Conservation (phyloP, 2,329 filamentous ascomycete genomes). For the Beauveria bassiana region DNA sequence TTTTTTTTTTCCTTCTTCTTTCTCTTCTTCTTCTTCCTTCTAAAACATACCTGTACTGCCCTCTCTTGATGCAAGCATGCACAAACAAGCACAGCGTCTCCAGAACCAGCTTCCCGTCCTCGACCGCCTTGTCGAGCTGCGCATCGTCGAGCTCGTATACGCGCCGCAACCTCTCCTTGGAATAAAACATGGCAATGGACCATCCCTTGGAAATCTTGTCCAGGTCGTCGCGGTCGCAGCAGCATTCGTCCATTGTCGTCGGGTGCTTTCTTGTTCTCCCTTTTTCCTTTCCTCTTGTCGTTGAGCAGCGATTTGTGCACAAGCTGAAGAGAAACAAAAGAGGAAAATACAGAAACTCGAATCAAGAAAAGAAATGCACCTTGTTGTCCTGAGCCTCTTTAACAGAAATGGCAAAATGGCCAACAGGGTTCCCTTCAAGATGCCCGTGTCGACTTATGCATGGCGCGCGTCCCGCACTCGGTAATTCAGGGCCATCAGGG, state of each 20-base stretch:
- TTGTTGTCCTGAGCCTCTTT: neutral
- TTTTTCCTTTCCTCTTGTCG: neutral
- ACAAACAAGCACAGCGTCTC: constrained; percentile 34
- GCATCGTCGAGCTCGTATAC: constrained; percentile 25
- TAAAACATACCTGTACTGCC: constrained; percentile 27
- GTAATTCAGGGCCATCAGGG: constrained; percentile 1
- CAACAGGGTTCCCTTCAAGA: constrained; percentile 6
- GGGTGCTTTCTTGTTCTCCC: neutral
- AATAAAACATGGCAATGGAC: constrained; percentile 29
- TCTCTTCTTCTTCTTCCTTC: neutral
- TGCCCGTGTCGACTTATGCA: neutral
- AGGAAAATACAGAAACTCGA: neutral
- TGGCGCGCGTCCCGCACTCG: constrained; percentile 2
- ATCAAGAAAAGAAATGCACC: neutral
- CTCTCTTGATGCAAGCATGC: constrained; percentile 29
- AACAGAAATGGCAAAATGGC: neutral
- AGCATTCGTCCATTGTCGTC: constrained; percentile 17
- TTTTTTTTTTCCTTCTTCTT: neutral
- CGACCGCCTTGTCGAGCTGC: constrained; percentile 24
- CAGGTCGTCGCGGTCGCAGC: constrained; percentile 22
- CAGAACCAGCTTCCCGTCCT: constrained; percentile 27
- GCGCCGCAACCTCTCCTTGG: constrained; percentile 26
- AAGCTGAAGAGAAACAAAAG: neutral
- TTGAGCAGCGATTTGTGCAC: neutral
- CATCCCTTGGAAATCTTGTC: constrained; percentile 30